phyloP scores from a whole-genome alignment of 257 asterid species.

The Gentiana straminea region DNA sequence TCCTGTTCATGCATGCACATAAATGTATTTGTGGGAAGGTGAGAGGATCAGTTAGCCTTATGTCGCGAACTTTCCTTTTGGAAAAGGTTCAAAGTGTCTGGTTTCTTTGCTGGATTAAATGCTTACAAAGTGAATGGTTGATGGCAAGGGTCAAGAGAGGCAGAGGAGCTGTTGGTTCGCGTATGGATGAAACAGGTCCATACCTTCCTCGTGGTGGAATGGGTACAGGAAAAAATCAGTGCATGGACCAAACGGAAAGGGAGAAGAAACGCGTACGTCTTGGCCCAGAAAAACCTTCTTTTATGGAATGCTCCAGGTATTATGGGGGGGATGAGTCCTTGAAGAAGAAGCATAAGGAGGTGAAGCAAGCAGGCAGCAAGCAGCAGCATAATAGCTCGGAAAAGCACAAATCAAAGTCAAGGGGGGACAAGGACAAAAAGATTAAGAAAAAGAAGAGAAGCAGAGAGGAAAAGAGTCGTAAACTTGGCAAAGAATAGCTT shows the following conservation, averaged over 20 bases:
- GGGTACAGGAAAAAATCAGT: no score
- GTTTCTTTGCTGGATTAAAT: no score
- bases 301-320: slow-evolving; percentile 21
- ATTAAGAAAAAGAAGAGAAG: slow-evolving; percentile 31
- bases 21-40: no score
- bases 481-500: slow-evolving; percentile 12
- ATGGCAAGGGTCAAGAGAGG: slow-evolving; percentile 73
- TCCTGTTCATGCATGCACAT: no score
- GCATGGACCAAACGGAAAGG: slow-evolving; percentile 11
- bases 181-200: slow-evolving; percentile 96
- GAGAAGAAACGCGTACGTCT: slow-evolving; percentile 20
- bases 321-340: slow-evolving; percentile 46
- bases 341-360: slow-evolving; percentile 20
- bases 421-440: slow-evolving; percentile 16
- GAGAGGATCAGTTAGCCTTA: no score
- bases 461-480: slow-evolving; percentile 37
- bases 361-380: slow-evolving; percentile 29
- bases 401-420: slow-evolving; percentile 49
- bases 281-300: slow-evolving; percentile 63
- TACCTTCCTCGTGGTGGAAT: slow-evolving; percentile 37
- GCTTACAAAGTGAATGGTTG: no score
- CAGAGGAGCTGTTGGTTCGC: slow-evolving; percentile 86
- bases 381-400: slow-evolving; percentile 12
- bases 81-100: no score
- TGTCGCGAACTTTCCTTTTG: no score